phyloP scores from a whole-genome alignment of 2,329 filamentous ascomycete genomes.

The Teratosphaeria destructans region DNA sequence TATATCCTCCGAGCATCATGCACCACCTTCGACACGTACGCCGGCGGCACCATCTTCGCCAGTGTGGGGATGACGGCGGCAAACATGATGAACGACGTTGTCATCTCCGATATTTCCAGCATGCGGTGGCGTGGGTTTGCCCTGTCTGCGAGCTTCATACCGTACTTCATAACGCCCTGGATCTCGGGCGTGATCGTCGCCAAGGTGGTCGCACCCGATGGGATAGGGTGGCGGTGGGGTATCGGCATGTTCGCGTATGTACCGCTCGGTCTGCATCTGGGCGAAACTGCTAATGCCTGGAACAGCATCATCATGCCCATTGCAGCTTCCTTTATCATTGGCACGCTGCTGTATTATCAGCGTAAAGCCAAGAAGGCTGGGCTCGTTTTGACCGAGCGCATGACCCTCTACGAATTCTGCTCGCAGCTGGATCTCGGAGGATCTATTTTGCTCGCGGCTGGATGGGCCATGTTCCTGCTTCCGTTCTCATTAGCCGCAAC shows the following conservation, averaged over 20 bases:
- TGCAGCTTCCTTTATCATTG: slow-evolving; percentile 27
- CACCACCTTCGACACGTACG: slow-evolving; percentile 27
- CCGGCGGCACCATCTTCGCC: slow-evolving; percentile 28
- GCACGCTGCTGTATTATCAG: slow-evolving; percentile 30
- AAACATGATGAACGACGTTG: slow-evolving; percentile 31
- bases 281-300: neutral
- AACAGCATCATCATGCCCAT: slow-evolving; percentile 29
- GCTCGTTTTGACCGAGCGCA: slow-evolving; percentile 16
- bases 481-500: slow-evolving; percentile 38
- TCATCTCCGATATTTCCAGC: slow-evolving; percentile 34
- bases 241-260: slow-evolving; percentile 32
- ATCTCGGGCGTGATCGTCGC: slow-evolving; percentile 33
- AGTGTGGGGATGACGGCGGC: slow-evolving; percentile 30
- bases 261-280: neutral
- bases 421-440: slow-evolving; percentile 26
- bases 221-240: slow-evolving; percentile 37
- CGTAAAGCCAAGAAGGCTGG: slow-evolving; percentile 23
- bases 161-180: slow-evolving; percentile 34
- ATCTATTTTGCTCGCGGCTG: slow-evolving; percentile 37
- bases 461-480: slow-evolving; percentile 39
- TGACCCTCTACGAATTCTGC: slow-evolving; percentile 26
- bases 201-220: slow-evolving; percentile 22
- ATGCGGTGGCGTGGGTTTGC: slow-evolving; percentile 32
- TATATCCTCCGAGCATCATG: slow-evolving; percentile 31
- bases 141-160: slow-evolving; percentile 29